Evolutionary conservation across 306 rosid species (phyloP), one percentile per base, ranked within the genome.

Genomic region (Myrica gale): DNA sequence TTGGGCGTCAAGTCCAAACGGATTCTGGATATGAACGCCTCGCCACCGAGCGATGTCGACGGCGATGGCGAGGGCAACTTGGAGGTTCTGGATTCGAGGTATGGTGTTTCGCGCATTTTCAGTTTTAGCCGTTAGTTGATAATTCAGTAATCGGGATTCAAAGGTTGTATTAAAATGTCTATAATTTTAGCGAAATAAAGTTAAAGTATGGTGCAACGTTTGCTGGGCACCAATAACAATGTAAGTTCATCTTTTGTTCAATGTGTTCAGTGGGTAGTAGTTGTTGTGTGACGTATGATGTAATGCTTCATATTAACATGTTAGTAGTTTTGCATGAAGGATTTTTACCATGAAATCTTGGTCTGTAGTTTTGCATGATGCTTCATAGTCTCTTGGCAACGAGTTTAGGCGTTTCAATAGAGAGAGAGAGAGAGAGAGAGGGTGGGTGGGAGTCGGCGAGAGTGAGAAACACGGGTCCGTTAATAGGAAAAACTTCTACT

Each of bases 31-130:
- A 96, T 96, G 48, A 96, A 96, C 62, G 90, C 99, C 56, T 90
- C 99, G 74, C 99, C 99, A 9, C 99, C 99, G 4, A 96, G 98
- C 45, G 99, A 87, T 50, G 80, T 63, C 20, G 90, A 95, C 17
- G 89, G 56, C 0, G 63, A 57, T 21, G 8, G 63, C 63, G 88
- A 84, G 11, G 85, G 80, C 1, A 21, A 77, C 3, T 82, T 69
- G 60, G 91, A 86, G 65, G 60, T 67, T 75, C 90, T 77, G 58
- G 97, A 83, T 48, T 46, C 44, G 80, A 96, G 99, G 99, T 96
- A 85, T 42, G 85, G 4, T 2, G 3, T 48, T 48, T 48, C 13
- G 15, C 52, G 52, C 52, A 48, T 48, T 48, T 13, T 48, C 4
- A 4, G 10, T 57, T 9, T 4, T 57, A n/a, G 15, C 37, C 21